Percentiles rank a stretch among this genome's conserved stretches.
These are phyloP conservation scores for Cicer cuneatum DNA, from an alignment of 306 rosid species.

Conservation along the genomic window DNA sequence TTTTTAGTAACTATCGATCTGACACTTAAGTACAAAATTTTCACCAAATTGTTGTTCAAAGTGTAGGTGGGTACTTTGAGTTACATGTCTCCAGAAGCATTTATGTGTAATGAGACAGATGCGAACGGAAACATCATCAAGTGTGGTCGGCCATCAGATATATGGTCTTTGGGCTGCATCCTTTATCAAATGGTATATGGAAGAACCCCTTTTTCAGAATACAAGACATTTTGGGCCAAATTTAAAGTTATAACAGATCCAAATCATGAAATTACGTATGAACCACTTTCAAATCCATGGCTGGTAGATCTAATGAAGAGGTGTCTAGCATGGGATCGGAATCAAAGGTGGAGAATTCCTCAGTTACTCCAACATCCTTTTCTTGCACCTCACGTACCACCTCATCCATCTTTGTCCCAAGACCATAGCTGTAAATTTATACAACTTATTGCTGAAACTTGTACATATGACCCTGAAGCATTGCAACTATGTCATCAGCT, in stretches of 20 bases:
- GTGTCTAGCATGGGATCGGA: conserved; percentile 94
- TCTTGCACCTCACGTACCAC: conserved; percentile 74
- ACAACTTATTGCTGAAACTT: conserved; percentile 60
- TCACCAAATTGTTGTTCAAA: conserved; percentile 22
- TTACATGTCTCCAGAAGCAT: conserved; percentile 99
- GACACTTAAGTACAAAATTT: conserved; percentile 1
- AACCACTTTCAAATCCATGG: conserved; percentile 80
- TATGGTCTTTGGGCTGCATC: conserved; percentile 96
- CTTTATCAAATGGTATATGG: conserved; percentile 98
- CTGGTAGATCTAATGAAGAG: conserved; percentile 91
- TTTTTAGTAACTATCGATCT: background rate
- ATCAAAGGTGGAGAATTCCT: conserved; percentile 93
- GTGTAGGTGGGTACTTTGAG: conserved; percentile 89
- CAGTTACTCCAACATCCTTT: conserved; percentile 90
- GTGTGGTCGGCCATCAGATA: conserved; percentile 94
- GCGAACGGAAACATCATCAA: conserved; percentile 85
- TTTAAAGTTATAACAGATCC: conserved; percentile 93
- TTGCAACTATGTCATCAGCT: conserved; percentile 65
- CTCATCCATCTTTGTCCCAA: conserved; percentile 45
- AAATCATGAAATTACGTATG: conserved; percentile 71
- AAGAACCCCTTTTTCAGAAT: conserved; percentile 88
- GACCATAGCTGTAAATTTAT: conserved; percentile 63
- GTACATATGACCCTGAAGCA: conserved; percentile 60
- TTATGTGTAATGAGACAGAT: conserved; percentile 91
- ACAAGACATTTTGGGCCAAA: conserved; percentile 94